phyloP scores from a whole-genome alignment of 768 basidiomycete species.

The Pleurotus pulmonarius region DNA sequence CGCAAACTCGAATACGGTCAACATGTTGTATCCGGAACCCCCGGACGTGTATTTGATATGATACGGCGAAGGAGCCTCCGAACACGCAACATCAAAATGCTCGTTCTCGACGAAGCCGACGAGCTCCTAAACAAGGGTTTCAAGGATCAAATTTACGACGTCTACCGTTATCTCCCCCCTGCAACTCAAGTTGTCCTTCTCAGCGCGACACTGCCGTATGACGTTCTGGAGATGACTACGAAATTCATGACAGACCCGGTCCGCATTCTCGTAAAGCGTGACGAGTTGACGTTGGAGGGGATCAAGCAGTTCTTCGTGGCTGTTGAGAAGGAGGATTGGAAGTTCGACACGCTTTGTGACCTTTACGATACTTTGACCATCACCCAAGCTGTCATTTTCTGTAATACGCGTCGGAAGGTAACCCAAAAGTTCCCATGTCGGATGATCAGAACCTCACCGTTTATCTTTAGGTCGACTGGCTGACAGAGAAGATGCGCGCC shows the following conservation, averaged over 20 bases:
- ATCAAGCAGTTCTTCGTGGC: slow-evolving; percentile 98
- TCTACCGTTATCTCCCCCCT: slow-evolving; percentile 95
- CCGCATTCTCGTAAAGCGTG: slow-evolving; percentile 97
- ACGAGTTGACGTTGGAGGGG: slow-evolving; percentile 94
- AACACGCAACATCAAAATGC: slow-evolving; percentile 98
- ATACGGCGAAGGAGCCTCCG: slow-evolving; percentile 90
- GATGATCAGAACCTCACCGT: slow-evolving; percentile 5
- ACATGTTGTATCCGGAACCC: slow-evolving; percentile 96
- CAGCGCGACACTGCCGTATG: slow-evolving; percentile 93
- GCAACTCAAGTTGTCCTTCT: slow-evolving; percentile 96
- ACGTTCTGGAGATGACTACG: slow-evolving; percentile 98
- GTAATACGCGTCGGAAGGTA: slow-evolving; percentile 96
- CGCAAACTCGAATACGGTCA: slow-evolving; percentile 96
- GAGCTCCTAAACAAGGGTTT: slow-evolving; percentile 97
- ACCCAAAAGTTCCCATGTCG: neutral
- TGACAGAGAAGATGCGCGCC: slow-evolving; percentile 98
- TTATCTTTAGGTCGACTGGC: slow-evolving; percentile 79
- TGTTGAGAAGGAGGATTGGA: slow-evolving; percentile 99
- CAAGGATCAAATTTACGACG: slow-evolving; percentile 99
- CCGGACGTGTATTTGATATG: slow-evolving; percentile 99
- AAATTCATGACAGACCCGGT: slow-evolving; percentile 99
- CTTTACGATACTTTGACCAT: slow-evolving; percentile 98
- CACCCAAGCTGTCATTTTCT: slow-evolving; percentile 99
- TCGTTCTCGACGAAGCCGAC: slow-evolving; percentile 92
- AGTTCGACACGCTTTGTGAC: slow-evolving; percentile 96